phyloP scores from a whole-genome alignment of 345 rosid species.

The Erucastrum elatum region DNA sequence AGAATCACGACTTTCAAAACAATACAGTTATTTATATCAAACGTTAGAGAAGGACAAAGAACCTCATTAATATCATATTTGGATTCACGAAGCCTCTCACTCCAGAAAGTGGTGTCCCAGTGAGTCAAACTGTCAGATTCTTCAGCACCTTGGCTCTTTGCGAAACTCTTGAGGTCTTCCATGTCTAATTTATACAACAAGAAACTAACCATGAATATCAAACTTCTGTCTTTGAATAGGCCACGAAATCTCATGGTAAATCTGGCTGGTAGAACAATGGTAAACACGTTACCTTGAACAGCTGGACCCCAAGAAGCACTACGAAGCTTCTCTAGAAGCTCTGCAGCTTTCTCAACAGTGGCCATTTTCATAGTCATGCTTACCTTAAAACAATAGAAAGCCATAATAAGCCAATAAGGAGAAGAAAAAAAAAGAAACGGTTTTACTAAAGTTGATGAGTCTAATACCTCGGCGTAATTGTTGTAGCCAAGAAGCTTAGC shows the following conservation, averaged over 20 bases:
- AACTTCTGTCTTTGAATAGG: neutral
- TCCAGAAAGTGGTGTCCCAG: conserved; percentile 94
- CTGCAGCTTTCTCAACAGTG: conserved; percentile 81
- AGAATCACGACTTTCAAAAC: conserved; percentile 6
- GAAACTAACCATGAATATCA: neutral
- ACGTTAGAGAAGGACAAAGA: conserved; percentile 33
- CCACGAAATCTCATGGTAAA: neutral
- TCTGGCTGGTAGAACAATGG: neutral
- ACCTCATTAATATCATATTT: conserved; percentile 96
- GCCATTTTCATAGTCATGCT: conserved; percentile 99
- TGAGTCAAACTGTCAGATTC: conserved; percentile 78
- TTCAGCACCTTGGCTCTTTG: conserved; percentile 71
- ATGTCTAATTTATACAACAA: conserved; percentile 49
- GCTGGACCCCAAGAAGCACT: conserved; percentile 93
- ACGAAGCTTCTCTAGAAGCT: conserved; percentile 84
- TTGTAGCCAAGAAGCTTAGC: conserved; percentile 79
- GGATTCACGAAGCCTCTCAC: conserved; percentile 95
- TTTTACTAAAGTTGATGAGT: conserved; percentile 19
- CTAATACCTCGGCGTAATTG: conserved; percentile 91
- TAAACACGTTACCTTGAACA: conserved; percentile 62
- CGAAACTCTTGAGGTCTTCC: conserved; percentile 74
- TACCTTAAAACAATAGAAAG: conserved; percentile 52
- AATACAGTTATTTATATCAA: neutral
- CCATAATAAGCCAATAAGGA: conserved; percentile 22
- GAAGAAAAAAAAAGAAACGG: neutral